Evolutionary conservation across 495 filamentous ascomycete genomes (phyloP).

Genomic region (Cryomyces antarcticus): DNA sequence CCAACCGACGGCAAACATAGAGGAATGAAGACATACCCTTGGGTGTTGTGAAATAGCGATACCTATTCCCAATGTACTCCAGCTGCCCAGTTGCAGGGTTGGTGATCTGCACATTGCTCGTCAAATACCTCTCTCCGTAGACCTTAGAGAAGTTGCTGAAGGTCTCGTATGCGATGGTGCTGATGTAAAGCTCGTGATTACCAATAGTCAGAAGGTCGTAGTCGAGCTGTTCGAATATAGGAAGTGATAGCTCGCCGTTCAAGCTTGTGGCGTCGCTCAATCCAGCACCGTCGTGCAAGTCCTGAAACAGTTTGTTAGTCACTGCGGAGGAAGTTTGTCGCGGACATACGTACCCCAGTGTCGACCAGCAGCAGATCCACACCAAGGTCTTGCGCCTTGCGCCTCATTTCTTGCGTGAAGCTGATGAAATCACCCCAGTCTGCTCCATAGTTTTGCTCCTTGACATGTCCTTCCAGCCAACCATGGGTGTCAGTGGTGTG

Average conservation of each 20-base stretch:
- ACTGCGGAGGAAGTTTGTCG: background rate
- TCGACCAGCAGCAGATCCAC: conserved; percentile 23
- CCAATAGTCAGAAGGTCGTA: conserved; percentile 25
- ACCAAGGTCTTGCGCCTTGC: conserved; percentile 15
- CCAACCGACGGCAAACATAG: too few relatives aligned
- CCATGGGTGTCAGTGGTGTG: conserved; percentile 28
- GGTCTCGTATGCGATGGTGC: conserved; percentile 16
- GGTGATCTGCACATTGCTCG: conserved; percentile 22
- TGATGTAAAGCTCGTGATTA: conserved; percentile 22
- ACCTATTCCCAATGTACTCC: conserved; percentile 22
- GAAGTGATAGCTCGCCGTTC: conserved; percentile 20
- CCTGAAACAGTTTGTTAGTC: conserved; percentile 1
- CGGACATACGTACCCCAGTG: conserved; percentile 11
- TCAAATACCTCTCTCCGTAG: conserved; percentile 23
- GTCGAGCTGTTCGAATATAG: conserved; percentile 22
- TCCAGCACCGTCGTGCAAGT: conserved; percentile 24
- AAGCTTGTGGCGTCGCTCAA: conserved; percentile 20
- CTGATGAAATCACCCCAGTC: conserved; percentile 25
- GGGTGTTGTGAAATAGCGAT: conserved; percentile 19
- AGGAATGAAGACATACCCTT: conserved; percentile 11
- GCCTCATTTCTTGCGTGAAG: conserved; percentile 19
- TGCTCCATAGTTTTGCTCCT: background rate
- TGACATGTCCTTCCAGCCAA: conserved; percentile 21
- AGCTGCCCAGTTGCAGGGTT: conserved; percentile 12
- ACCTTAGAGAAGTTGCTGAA: conserved; percentile 12